Base-by-base conservation (phyloP, 129 eudicot genomes). In the Artemisia annua region DNA sequence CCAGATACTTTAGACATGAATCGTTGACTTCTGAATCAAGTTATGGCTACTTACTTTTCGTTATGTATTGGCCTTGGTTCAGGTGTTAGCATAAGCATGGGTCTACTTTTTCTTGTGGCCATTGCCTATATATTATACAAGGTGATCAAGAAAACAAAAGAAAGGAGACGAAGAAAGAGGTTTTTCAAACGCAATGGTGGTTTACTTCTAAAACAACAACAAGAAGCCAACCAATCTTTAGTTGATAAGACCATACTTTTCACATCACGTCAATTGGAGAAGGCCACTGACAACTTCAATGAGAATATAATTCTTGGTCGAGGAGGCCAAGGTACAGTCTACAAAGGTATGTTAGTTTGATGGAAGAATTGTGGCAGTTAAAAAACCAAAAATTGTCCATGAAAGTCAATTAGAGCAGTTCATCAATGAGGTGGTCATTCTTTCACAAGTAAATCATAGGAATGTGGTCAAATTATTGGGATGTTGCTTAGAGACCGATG, bases 311-410 rank as follows among this genome's bases (percentile, higher is more conserved):
- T 80, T 67, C 59, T 80, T 3, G 84, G 84, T 12, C 50, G 63
- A 46, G 84, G 84, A 52, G 80, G 80, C 3, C 84, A 80, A 69
- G 83, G 79, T 39, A 80, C 83, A 2, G 75, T 74, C 0, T 80
- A 24, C 54, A 68, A 80, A 51, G 83, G 77, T 1, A 80, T 80
- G 80, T 32, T 69, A 11, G 13, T 28, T n/a, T 28, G 32, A 28
- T 28, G 32, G 32, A 28, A 28, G 32, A 3, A 28, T 28, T 28
- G 32, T 28, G 0, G 32, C 32, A 24, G 32, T 3, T 28, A 3
- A 28, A 3, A 28, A 28, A 28, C 3, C 32, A 28, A 28, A 28
- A 28, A 28, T 28, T 28, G 32, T 28, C 0, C 5, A 28, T 28
- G 32, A 28, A 28, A 28, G 32, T 5, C 32, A 28, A 28, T 17